phyloP scores from a whole-genome alignment of 345 rosid species.

The Lepidium africanum region DNA sequence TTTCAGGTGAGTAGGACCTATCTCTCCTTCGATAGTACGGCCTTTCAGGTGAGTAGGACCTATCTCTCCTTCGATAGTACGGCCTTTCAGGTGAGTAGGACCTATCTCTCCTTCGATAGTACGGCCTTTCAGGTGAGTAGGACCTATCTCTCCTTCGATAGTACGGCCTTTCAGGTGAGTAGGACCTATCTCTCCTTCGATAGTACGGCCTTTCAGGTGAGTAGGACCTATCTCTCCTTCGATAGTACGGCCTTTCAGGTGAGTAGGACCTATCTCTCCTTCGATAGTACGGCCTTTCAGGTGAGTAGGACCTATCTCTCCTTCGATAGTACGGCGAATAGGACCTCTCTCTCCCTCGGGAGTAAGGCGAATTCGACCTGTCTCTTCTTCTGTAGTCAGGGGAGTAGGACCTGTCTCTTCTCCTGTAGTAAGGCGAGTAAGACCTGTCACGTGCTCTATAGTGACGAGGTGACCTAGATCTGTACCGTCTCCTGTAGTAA shows the following conservation, averaged over 20 bases:
- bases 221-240: not conserved
- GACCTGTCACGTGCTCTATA: slow-evolving; percentile 9
- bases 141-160: slow-evolving; percentile 33
- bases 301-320: not conserved
- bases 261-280: not conserved
- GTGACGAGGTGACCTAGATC: slow-evolving; percentile 1
- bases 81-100: slow-evolving; percentile 1
- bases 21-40: not conserved
- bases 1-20: not conserved
- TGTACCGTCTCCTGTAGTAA: slow-evolving; percentile 8
- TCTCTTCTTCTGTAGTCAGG: too few species aligned
- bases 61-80: slow-evolving; percentile 4
- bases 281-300: not conserved
- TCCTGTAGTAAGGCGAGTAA: not conserved
- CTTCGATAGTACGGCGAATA: not conserved
- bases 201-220: not conserved
- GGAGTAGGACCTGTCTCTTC: too few species aligned
- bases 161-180: not conserved
- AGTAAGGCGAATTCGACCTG: too few species aligned
- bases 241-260: not conserved
- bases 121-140: slow-evolving; percentile 38
- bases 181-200: not conserved
- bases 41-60: slow-evolving; percentile 42
- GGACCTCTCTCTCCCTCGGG: too few species aligned
- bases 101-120: slow-evolving; percentile 19